phyloP scores from a whole-genome alignment of 2,329 filamentous ascomycete species.

The Elsinoe perseae region DNA sequence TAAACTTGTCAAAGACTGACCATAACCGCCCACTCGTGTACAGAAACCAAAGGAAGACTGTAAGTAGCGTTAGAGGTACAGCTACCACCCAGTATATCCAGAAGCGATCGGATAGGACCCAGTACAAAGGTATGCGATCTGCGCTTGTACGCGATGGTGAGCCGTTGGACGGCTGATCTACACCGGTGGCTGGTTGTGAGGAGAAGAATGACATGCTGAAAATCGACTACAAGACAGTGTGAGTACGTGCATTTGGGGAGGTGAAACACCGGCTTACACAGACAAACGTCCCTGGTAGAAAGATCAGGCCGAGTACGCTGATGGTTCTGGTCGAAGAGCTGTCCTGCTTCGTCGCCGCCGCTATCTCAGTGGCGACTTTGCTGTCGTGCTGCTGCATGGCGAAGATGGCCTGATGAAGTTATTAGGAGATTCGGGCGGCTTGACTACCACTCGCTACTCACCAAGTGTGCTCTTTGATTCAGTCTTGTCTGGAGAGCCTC shows the following conservation, averaged over 20 bases:
- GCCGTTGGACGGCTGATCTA: background rate
- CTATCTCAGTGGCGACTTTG: conserved; percentile 19
- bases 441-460: too few relatives aligned
- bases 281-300: conserved; percentile 24
- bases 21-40: background rate
- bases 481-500: too few relatives aligned
- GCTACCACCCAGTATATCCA: conserved; percentile 14
- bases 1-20: too few relatives aligned
- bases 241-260: background rate
- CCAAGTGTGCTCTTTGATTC: too few relatives aligned
- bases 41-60: background rate
- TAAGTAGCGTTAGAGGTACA: conserved; percentile 4
- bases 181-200: background rate
- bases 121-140: background rate
- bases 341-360: conserved; percentile 19
- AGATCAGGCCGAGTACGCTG: conserved; percentile 22
- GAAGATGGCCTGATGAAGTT: conserved; percentile 24
- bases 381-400: conserved; percentile 22
- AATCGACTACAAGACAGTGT: conserved; percentile 5
- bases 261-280: background rate
- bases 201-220: conserved; percentile 18
- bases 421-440: too few relatives aligned
- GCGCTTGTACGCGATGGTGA: background rate
- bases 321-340: conserved; percentile 22
- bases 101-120: conserved; percentile 8